Base-by-base conservation (phyloP, 495 filamentous ascomycete species). In the Xylaria bambusicola region DNA sequence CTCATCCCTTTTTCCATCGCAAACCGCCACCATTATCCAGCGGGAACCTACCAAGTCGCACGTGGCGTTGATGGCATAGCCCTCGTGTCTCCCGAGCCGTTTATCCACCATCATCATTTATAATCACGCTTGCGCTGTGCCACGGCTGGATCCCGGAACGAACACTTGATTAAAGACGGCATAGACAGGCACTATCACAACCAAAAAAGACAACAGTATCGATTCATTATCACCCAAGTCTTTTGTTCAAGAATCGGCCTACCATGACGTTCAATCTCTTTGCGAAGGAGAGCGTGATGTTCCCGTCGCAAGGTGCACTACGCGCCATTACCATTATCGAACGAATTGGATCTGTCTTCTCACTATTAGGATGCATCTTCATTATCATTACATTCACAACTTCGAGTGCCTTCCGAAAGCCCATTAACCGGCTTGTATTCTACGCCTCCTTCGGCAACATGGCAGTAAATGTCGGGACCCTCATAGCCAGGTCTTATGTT, bases 371-470 rank as follows among this genome's bases (percentile, higher is more conserved):
- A 46, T 88, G 86, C 26, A 61, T 84, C 44, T 87, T 94, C 69
- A 88, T 95, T 51, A 82, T 94, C 31, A 56, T 79, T 50, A 92
- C 91, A 33, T 95, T 92, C 62, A 68, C 84, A 15, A 60, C 75
- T 15, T 87, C 78, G 9, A 74, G 74, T 20, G 74, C 79, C 35
- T 89, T 90, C 65, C 83, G 87, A 58, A 92, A 93, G 73, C 90
- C 92, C n/a, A 92, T 96, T 74, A 95, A 95, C 65, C 83, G 91
- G 3, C 77, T 96, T 3, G 84, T 93, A 9, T 95, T 96, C 71
- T 93, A 87, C 67, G 91, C 92, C 2, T 88, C 87, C 4, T 90
- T 91, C 66, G 92, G 91, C 33, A 96, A 96, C 65, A 78, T 93
- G 35, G 77, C 92, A 71, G 86, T 88, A 50, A 94, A 90, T 71